phyloP scores from a whole-genome alignment of 495 filamentous ascomycete genomes.

The Hypoxylon cercidicola region DNA sequence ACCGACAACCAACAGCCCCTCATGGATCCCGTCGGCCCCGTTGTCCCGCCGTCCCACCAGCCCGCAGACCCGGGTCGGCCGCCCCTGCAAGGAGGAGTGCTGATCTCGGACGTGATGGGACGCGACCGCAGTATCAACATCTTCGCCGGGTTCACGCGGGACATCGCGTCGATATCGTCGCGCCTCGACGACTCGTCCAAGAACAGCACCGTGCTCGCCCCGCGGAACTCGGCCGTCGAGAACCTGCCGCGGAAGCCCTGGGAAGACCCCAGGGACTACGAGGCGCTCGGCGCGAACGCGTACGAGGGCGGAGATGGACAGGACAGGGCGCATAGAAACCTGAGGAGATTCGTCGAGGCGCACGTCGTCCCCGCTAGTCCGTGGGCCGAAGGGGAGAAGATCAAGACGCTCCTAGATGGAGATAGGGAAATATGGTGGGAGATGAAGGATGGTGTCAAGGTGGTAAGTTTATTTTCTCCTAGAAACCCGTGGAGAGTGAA shows the following conservation, averaged over 20 bases:
- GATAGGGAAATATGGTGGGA: slow-evolving; percentile 82
- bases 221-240: slow-evolving; percentile 82
- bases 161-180: slow-evolving; percentile 75
- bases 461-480: slow-evolving; percentile 60
- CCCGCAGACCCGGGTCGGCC: slow-evolving; percentile 52
- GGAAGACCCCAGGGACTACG: slow-evolving; percentile 89
- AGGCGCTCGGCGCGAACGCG: slow-evolving; percentile 73
- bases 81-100: slow-evolving; percentile 53
- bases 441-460: slow-evolving; percentile 74
- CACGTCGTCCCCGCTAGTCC: slow-evolving; percentile 82
- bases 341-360: slow-evolving; percentile 85
- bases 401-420: slow-evolving; percentile 72
- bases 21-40: slow-evolving; percentile 50
- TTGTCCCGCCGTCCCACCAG: slow-evolving; percentile 48
- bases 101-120: slow-evolving; percentile 88
- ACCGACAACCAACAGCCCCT: slow-evolving; percentile 46
- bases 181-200: slow-evolving; percentile 73
- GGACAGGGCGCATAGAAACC: slow-evolving; percentile 80
- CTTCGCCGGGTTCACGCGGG: slow-evolving; percentile 86
- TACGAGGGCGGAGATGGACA: slow-evolving; percentile 84
- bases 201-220: slow-evolving; percentile 92
- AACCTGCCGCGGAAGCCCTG: slow-evolving; percentile 89
- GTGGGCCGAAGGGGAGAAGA: slow-evolving; percentile 81
- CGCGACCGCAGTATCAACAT: slow-evolving; percentile 84
- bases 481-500: slow-evolving; percentile 2